phyloP scores from a whole-genome alignment of 305 asterid species.

The Fraxinus floribunda region DNA sequence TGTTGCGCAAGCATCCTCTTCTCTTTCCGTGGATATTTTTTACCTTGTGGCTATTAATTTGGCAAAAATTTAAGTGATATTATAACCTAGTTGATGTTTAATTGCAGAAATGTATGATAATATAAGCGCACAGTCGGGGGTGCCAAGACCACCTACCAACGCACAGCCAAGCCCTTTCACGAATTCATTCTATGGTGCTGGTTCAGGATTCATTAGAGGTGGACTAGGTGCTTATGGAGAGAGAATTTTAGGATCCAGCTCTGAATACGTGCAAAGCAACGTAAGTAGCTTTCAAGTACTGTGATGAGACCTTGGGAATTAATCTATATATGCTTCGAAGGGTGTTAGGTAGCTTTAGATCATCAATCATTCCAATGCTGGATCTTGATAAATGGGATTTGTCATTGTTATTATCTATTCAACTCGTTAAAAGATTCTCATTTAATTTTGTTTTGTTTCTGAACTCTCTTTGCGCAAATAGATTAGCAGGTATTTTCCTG shows the following conservation, averaged over 20 bases:
- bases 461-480: slow-evolving; percentile 20
- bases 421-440: not conserved
- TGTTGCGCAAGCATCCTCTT: not conserved
- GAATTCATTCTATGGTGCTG: slow-evolving; percentile 23
- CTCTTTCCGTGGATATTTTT: not conserved
- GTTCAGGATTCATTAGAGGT: slow-evolving; percentile 27
- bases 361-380: not conserved
- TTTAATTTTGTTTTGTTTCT: not conserved
- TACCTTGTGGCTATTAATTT: not conserved
- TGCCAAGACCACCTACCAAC: not conserved
- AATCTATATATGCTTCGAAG: not conserved
- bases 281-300: slow-evolving; percentile 18
- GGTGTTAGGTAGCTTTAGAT: not conserved
- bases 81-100: not conserved
- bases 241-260: slow-evolving; percentile 29
- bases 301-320: not conserved
- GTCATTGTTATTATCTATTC: not conserved
- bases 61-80: not conserved
- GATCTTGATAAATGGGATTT: not conserved
- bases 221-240: slow-evolving; percentile 33
- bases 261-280: slow-evolving; percentile 32
- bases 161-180: slow-evolving; percentile 16
- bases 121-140: slow-evolving; percentile 1
- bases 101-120: slow-evolving; percentile 20
- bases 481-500: slow-evolving; percentile 51